Base-by-base conservation (phyloP, 2,329 filamentous ascomycete genomes). In the Fusarium tricinctum region DNA sequence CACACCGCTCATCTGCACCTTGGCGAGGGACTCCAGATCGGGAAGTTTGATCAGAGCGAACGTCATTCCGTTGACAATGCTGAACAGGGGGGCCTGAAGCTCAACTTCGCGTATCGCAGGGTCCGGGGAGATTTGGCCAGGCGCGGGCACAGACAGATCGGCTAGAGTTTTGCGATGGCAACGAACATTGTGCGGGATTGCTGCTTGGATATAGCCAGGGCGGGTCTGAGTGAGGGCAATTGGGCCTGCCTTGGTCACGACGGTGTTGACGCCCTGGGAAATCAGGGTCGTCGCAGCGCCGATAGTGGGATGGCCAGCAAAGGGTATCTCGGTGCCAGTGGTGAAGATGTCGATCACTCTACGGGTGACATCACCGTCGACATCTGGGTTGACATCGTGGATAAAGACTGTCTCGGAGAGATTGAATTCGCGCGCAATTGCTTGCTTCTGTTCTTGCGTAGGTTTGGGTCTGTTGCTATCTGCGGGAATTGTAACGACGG, bases 41-140 rank as follows among this genome's bases (percentile, higher is more conserved):
- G 86, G 81, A 22, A 96, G 81, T 68, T 86, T 80, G 15, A 91
- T 81, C 32, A 92, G 84, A n/a, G 88, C 78, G 76, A 93, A 94
- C 1, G 87, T 87, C 89, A 94, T 91, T 47, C 92, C 92, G 44
- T 87, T 88, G 35, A 93, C 91, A 45, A 94, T 87, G 67, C 86
- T 89, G 57, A 89, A 83, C 19, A 87, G 73, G 15, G 85, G 84
- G 10, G 84, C 81, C 13, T 70, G 62, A 32, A 80, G 68, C 76
- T 83, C 81, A 6, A 78, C 77, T n/a, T 74, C 54, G 22, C 74
- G 74, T 47, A 82, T 74, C 6, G 62, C 63, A 0, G 66, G 43
- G 28, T 78, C 73, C 10, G 63, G 19, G 22, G 77, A 75, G 14
- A 81, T 74, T 20, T 75, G 68, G 15, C 62, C 63, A 56, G 71